Conservation (phyloP, 495 filamentous ascomycete species). For the Talaromyces ruber region DNA sequence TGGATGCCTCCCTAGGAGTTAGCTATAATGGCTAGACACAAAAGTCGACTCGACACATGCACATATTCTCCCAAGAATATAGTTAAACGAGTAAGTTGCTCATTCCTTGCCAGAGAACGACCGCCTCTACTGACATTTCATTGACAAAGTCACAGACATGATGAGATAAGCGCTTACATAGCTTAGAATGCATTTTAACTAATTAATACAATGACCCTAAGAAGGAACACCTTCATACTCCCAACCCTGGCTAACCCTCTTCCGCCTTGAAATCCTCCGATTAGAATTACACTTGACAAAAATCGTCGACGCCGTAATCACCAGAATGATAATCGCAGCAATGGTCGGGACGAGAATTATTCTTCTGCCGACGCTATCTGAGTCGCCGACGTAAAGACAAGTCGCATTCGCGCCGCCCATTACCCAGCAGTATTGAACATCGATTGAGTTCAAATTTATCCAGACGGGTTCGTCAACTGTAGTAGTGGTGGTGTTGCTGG, state of each 20-base stretch:
- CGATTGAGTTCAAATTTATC: conserved; percentile 52
- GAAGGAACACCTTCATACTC: conserved; percentile 60
- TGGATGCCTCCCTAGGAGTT: not conserved
- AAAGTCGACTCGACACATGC: not conserved
- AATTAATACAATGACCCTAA: conserved; percentile 8
- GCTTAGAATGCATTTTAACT: not conserved
- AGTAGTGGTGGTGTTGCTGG: conserved; percentile 1
- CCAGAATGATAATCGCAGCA: conserved; percentile 49
- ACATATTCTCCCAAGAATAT: not conserved
- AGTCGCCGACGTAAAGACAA: conserved; percentile 44
- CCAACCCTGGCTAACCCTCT: conserved; percentile 47
- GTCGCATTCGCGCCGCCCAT: conserved; percentile 35
- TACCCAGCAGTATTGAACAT: conserved; percentile 51
- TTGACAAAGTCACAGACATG: not conserved
- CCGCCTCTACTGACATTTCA: not conserved
- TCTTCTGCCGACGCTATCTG: conserved; percentile 26
- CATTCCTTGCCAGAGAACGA: not conserved
- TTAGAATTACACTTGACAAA: conserved; percentile 60
- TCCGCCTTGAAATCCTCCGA: conserved; percentile 40
- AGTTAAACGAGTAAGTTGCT: not conserved
- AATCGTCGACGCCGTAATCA: conserved; percentile 49
- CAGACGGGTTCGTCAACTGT: conserved; percentile 29
- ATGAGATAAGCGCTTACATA: not conserved
- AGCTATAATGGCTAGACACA: not conserved
- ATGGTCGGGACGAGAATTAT: conserved; percentile 52